These are phyloP conservation scores for Pichia eremophila DNA, from an alignment of 805 yeast species.

Conservation along the genomic window DNA sequence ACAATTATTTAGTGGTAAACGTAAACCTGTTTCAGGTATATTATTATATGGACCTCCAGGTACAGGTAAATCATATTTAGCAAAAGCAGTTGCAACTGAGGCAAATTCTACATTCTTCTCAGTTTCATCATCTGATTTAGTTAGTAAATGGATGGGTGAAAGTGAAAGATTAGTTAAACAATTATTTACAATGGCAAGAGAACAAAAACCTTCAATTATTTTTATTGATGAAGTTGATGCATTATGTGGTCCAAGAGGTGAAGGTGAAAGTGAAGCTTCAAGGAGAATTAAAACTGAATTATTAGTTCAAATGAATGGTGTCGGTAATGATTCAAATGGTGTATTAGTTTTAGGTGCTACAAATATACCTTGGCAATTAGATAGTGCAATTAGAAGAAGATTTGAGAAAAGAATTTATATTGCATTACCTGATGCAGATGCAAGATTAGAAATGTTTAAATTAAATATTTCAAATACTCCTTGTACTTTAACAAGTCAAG, in stretches of 20 bases:
- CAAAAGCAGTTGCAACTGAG: constrained; percentile 98
- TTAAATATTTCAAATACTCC: constrained; percentile 88
- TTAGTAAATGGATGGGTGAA: constrained; percentile 99
- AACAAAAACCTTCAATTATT: constrained; percentile 88
- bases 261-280: constrained; percentile 93
- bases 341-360: constrained; percentile 95
- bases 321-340: constrained; percentile 88
- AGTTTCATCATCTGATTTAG: constrained; percentile 91
- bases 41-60: constrained; percentile 91
- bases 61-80: constrained; percentile 93
- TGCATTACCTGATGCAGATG: constrained; percentile 88
- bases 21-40: constrained; percentile 89
- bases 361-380: constrained; percentile 97
- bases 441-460: constrained; percentile 89
- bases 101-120: constrained; percentile 96
- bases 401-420: constrained; percentile 93
- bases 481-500: constrained; percentile 63
- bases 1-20: constrained; percentile 86
- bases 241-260: constrained; percentile 95
- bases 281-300: constrained; percentile 94
- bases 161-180: constrained; percentile 94
- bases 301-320: constrained; percentile 97
- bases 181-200: constrained; percentile 91
- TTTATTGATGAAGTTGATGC: constrained; percentile 99
- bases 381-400: constrained; percentile 94